Base-by-base conservation (phyloP, 2,329 filamentous ascomycete species). In the Aspergillus thermomutatus region DNA sequence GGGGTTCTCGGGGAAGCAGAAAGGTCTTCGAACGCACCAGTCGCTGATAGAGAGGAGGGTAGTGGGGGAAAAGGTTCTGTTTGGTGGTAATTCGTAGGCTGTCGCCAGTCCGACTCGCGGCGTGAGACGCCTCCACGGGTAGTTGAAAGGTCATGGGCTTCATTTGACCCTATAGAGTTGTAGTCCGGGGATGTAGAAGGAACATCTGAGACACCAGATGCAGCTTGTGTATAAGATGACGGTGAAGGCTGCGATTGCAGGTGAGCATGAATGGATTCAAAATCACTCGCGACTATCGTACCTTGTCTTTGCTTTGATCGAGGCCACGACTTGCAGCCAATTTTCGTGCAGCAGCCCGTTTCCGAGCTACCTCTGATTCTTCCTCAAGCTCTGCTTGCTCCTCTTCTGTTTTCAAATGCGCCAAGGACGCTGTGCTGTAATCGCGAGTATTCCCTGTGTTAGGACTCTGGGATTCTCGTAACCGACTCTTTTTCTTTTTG, bases 341-440 rank as follows among this genome's bases (percentile, higher is more conserved):
- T 47, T 78, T 75, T 34, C 80, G 78, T 3, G 85, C 86, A 47
- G 82, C 82, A 40, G 78, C 73, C 37, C 85, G 75, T 64, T 79
- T 84, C 50, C 77, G 75, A 54, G 80, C 73, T 26, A 87, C 73
- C 40, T 80, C 77, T 3, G 72, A 71, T 66, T 88, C 86, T 66
- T 88, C 84, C 65, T 86, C 75, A 34, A 73, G 63, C 49, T 76
- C 79, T 0, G 80, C 69, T 28, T 72, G 74, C 23, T 83, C 80
- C 66, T 88, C 85, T 71, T 88, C 83, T 34, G 75, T 76, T 63
- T 82, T 80, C 11, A 87, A 67, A 53, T 86, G 83, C 4, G 72
- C 75, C 47, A 87, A 72, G 2, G 82, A 80, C 0, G 81, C 77
- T 1, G 77, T 71, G 43, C 74, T 67, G 21, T 66, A 57, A 19